phyloP scores from a whole-genome alignment of 805 yeast species.

The Wickerhamiella hasegawae region DNA sequence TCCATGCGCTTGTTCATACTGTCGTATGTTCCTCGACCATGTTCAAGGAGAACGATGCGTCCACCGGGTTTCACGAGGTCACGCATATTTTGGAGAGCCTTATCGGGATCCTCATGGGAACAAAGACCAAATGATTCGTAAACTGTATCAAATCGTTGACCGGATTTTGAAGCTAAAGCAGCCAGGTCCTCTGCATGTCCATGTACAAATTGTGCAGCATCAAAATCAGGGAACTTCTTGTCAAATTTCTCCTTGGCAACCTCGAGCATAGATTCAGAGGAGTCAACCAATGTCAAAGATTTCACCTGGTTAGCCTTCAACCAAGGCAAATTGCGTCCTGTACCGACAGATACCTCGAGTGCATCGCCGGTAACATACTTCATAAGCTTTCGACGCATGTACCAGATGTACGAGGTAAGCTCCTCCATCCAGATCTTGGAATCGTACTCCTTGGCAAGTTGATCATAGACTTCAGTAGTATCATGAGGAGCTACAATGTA shows the following conservation, averaged over 20 bases:
- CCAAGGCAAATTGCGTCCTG: slow-evolving; percentile 81
- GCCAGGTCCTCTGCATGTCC: slow-evolving; percentile 78
- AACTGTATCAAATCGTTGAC: slow-evolving; percentile 67
- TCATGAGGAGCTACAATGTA: slow-evolving; percentile 30
- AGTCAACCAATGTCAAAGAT: slow-evolving; percentile 73
- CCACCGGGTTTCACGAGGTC: slow-evolving; percentile 75
- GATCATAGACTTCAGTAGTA: slow-evolving; percentile 50
- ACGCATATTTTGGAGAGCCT: slow-evolving; percentile 60
- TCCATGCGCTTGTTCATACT: slow-evolving; percentile 70
- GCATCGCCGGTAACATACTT: slow-evolving; percentile 72
- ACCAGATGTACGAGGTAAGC: slow-evolving; percentile 28
- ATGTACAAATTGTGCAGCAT: slow-evolving; percentile 70
- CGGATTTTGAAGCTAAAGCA: slow-evolving; percentile 30
- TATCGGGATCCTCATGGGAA: slow-evolving; percentile 86
- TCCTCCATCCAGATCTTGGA: slow-evolving; percentile 64
- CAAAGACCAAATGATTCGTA: slow-evolving; percentile 91
- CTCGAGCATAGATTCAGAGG: slow-evolving; percentile 76
- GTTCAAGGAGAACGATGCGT: slow-evolving; percentile 72
- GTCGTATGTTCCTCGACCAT: slow-evolving; percentile 74
- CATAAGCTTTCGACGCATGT: slow-evolving; percentile 66
- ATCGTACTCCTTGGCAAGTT: slow-evolving; percentile 68
- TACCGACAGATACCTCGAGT: slow-evolving; percentile 87
- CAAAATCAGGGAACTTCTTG: slow-evolving; percentile 45
- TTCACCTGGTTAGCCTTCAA: slow-evolving; percentile 41
- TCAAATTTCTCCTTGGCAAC: slow-evolving; percentile 60